These are phyloP conservation scores for Ophiostoma ulmi DNA, from an alignment of 2,329 filamentous ascomycete species.

Conservation along the genomic window DNA sequence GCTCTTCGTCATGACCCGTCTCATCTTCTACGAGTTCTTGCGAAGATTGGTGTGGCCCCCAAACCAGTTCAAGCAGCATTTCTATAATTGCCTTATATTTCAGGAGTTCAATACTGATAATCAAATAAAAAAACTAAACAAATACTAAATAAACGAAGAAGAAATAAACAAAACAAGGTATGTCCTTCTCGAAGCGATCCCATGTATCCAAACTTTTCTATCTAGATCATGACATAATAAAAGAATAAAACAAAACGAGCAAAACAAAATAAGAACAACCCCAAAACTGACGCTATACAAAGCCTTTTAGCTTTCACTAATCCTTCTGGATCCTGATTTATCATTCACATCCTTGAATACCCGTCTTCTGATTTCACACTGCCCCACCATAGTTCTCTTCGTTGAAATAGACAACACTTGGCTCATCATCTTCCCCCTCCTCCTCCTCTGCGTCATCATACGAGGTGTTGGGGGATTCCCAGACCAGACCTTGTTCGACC, in stretches of 20 bases:
- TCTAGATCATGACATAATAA: not conserved
- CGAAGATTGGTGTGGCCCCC: constrained; percentile 36
- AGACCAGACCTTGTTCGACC: constrained; percentile 23
- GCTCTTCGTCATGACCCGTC: constrained; percentile 41
- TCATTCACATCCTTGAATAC: not conserved
- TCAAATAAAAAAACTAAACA: not conserved
- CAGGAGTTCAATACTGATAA: not conserved
- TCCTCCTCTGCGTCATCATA: not conserved
- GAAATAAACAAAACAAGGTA: constrained; percentile 3
- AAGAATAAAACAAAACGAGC: not conserved
- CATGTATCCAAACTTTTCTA: not conserved
- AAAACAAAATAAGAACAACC: not conserved
- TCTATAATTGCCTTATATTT: not conserved
- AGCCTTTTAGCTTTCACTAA: not conserved
- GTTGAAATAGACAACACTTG: not conserved
- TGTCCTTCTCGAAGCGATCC: not conserved
- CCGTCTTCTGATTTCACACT: not conserved
- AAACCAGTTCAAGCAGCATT: not conserved
- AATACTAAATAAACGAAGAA: not conserved
- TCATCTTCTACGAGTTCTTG: constrained; percentile 40
- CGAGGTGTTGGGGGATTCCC: not conserved
- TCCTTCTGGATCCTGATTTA: not conserved
- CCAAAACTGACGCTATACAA: not conserved
- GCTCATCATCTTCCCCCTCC: not conserved
- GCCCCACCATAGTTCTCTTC: not conserved